Base-by-base conservation (phyloP, 164 flowering plant genomes). In the Akebia trifoliata region DNA sequence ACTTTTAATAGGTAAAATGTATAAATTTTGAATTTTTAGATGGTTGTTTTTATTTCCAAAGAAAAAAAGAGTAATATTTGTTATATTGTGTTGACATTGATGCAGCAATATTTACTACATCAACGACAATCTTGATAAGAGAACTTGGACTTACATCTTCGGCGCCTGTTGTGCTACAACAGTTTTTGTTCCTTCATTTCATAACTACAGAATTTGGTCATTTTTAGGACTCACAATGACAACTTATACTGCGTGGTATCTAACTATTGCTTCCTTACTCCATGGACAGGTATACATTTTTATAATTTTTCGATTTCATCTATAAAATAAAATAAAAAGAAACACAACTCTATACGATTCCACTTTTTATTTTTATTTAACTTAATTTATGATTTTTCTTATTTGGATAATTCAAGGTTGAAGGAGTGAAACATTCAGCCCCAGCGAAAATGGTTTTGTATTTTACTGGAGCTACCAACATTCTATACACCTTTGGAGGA, bases 111-210 rank as follows among this genome's bases (percentile, higher is more conserved):
- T 88, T 57, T 88, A 88, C 72, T 88, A 88, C 73, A 83, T 88
- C 63, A 78, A 85, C 57, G 96, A 83, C 61, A 67, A 72, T 2
- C 61, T 87, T 15, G 92, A 87, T 76, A 87, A 85, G 74, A 80
- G 91, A 68, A 81, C 92, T 62, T 85, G 92, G 92, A 85, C 92
- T 4, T 85, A 85, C 65, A 82, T 87, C 32, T 87, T 87, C 57
- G 96, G 96, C 29, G 92, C 96, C 50, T 87, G 96, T 64, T 87
- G 96, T 68, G 88, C 86, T 24, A 78, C 84, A 4, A 85, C 91
- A 6, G 91, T 80, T 54, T 85, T 85, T 72, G 80, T 87, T 22
- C 95, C 95, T 14, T 87, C 95, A 1, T 87, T 83, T 47, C 92
- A 87, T 78, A 88, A 87, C 70, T 87, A 87, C 72, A 70, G 96